Percentiles rank a stretch among this genome's conserved stretches.
Conservation (phyloP, 2,329 filamentous ascomycete genomes). For the Fusarium vanettenii region DNA sequence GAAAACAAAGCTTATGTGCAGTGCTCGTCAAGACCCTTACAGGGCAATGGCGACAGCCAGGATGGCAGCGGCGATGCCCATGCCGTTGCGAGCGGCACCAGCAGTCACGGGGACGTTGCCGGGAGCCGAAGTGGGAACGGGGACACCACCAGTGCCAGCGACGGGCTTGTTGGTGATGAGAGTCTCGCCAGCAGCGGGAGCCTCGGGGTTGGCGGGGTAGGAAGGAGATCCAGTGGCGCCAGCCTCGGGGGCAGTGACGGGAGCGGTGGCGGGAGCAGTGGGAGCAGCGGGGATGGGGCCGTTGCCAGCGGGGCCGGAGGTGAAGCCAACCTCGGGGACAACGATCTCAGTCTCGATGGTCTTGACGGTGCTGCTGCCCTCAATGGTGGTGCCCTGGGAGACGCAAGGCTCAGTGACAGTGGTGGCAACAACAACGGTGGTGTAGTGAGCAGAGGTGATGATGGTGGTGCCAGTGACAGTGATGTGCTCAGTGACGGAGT, state of each 20-base stretch:
- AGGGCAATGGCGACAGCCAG: slow-evolving; percentile 59
- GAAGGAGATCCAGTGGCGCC: slow-evolving; percentile 24
- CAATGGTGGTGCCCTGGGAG: slow-evolving; percentile 60
- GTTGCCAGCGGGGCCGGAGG: slow-evolving; percentile 46
- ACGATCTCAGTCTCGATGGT: slow-evolving; percentile 63
- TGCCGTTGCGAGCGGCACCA: slow-evolving; percentile 55
- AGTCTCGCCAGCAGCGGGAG: slow-evolving; percentile 30
- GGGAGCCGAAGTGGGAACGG: slow-evolving; percentile 50
- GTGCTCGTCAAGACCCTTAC: slow-evolving; percentile 50
- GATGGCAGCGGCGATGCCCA: slow-evolving; percentile 59
- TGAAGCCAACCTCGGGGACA: slow-evolving; percentile 65
- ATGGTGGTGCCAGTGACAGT: slow-evolving; percentile 65
- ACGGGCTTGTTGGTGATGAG: slow-evolving; percentile 41
- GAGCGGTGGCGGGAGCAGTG: slow-evolving; percentile 56
- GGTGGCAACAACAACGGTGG: slow-evolving; percentile 61
- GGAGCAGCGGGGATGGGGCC: slow-evolving; percentile 41
- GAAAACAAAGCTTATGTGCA: slow-evolving; percentile 38
- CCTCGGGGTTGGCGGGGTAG: slow-evolving; percentile 28
- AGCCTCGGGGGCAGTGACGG: slow-evolving; percentile 42
- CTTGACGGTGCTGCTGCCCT: slow-evolving; percentile 58
- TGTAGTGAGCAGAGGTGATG: slow-evolving; percentile 61
- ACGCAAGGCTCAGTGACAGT: slow-evolving; percentile 63
- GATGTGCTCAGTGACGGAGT: slow-evolving; percentile 71
- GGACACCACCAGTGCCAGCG: slow-evolving; percentile 48
- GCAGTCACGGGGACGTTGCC: slow-evolving; percentile 52